Evolutionary conservation across 768 basidiomycete species (phyloP), one percentile per base, ranked within the genome.

Genomic region (Mycena polygramma): DNA sequence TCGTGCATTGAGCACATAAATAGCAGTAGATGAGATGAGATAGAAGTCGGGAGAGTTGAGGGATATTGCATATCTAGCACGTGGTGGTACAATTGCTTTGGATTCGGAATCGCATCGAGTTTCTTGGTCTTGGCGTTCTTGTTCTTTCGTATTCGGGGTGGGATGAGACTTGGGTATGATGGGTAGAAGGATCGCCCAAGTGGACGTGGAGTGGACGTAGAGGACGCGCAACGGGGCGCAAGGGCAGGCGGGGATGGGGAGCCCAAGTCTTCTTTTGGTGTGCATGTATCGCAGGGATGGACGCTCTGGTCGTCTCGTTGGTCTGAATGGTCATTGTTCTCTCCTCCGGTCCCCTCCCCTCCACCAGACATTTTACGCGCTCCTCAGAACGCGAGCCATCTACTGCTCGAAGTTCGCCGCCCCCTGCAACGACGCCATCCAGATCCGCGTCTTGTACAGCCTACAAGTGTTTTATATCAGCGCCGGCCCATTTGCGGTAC

Each of bases 371-470:
- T n/a, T 30, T 30, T 2, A 30, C 30, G 30, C 30, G 30, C 30
- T 30, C 6, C 6, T 2, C 30, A 30, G 30, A 30, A 58, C 41
- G 26, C 17, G 13, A 35, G 41, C 43, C 35, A 7, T 1, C 64
- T 72, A 75, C 69, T 71, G 71, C 35, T 75, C 75, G n/a, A 65
- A 74, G 41, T 68, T 66, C 6, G 66, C 66, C 36, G 71, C 61
- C 13, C 86, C 91, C 73, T 90, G 89, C 53, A 94, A 85, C 36
- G 94, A 94, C 37, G 95, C 93, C 94, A 96, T 95, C 96, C 95
- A 98, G 70, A 97, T 96, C 51, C 96, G 86, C 46, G 96, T 97
- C 85, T 98, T 98, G 83, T 96, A 97, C 77, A 96, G 78, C 74
- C 94, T 95, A 68, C 4, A 41, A 41, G 14, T 45, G 43, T 9